Evolutionary conservation across 208 protist species (phyloP).

Genomic region (Wallacemonas rigidus): DNA sequence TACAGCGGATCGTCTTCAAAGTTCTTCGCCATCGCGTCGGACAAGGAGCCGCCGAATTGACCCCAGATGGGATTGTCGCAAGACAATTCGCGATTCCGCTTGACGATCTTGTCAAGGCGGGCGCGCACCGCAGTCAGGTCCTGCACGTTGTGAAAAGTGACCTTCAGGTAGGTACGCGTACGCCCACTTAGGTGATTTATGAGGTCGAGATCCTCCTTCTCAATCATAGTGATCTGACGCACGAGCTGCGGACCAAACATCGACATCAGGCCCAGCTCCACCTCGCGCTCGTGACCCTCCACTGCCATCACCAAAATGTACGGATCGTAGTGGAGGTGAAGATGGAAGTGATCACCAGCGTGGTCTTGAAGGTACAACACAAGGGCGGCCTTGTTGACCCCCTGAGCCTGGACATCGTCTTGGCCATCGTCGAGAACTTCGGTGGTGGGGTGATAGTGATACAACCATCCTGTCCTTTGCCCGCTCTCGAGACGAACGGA

Average conservation of each 20-base stretch:
- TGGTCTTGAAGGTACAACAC: conserved; percentile 84
- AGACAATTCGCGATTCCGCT: conserved; percentile 67
- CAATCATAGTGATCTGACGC: conserved; percentile 70
- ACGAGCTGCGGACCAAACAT: conserved; percentile 91
- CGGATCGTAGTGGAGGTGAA: conserved; percentile 72
- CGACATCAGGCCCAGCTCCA: conserved; percentile 93
- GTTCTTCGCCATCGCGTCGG: conserved; percentile 69
- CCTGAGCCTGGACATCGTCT: conserved; percentile 34
- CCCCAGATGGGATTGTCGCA: conserved; percentile 50
- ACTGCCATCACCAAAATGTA: conserved; percentile 79
- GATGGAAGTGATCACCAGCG: conserved; percentile 77
- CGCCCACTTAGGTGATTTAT: conserved; percentile 97
- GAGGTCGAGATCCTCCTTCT: conserved; percentile 97
- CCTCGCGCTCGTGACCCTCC: conserved; percentile 92
- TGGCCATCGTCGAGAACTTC: conserved; percentile 30
- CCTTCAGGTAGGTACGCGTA: conserved; percentile 92
- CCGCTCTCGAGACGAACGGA: conserved; percentile 63
- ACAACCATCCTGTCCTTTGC: conserved; percentile 83
- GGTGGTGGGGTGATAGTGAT: conserved; percentile 88
- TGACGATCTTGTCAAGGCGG: conserved; percentile 79
- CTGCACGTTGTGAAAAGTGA: conserved; percentile 94
- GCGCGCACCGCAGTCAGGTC: conserved; percentile 92
- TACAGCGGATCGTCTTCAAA: conserved; percentile 61
- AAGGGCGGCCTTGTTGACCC: conserved; percentile 49
- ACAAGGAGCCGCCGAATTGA: conserved; percentile 62